Percentiles rank a stretch among this genome's conserved stretches.
phyloP scores from a whole-genome alignment of 1,284 basidiomycete species.

The Trametes sp. region DNA sequence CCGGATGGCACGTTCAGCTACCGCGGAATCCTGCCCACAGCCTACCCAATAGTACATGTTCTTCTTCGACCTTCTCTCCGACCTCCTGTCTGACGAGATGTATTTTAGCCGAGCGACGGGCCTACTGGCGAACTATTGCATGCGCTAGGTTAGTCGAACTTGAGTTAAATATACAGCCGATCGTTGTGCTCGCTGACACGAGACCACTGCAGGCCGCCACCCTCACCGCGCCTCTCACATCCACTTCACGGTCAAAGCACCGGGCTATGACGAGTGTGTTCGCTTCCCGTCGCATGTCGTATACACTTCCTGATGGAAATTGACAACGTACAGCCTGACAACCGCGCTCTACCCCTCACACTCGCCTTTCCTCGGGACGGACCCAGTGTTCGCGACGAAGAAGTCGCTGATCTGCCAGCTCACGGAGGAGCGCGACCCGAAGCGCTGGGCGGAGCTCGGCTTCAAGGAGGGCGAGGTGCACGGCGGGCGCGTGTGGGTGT shows the following conservation, averaged over 20 bases:
- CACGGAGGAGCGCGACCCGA: constrained; percentile 41
- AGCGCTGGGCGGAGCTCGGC: constrained; percentile 43
- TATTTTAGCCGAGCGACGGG: constrained; percentile 45
- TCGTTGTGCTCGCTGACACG: not conserved
- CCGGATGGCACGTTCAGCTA: constrained; percentile 46
- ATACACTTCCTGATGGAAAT: not conserved
- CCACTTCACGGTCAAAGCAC: constrained; percentile 47
- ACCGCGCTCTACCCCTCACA: constrained; percentile 50
- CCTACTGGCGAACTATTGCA: constrained; percentile 47
- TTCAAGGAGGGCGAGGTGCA: constrained; percentile 44
- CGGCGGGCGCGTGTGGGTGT: constrained; percentile 44
- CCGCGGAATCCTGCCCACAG: constrained; percentile 48
- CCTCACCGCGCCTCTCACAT: constrained; percentile 51
- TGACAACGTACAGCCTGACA: constrained; percentile 39
- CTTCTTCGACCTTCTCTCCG: not conserved
- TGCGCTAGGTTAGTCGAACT: constrained; percentile 36
- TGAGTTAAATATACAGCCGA: not conserved
- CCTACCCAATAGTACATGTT: constrained; percentile 44
- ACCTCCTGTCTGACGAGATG: not conserved
- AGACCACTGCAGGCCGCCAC: constrained; percentile 40
- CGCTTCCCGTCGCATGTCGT: too few relatives aligned
- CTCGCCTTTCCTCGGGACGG: constrained; percentile 50
- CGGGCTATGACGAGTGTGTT: constrained; percentile 47
- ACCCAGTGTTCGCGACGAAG: constrained; percentile 52
- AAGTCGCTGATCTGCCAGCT: constrained; percentile 48